phyloP scores from a whole-genome alignment of 768 basidiomycete species.

The Termitomyces sp. region DNA sequence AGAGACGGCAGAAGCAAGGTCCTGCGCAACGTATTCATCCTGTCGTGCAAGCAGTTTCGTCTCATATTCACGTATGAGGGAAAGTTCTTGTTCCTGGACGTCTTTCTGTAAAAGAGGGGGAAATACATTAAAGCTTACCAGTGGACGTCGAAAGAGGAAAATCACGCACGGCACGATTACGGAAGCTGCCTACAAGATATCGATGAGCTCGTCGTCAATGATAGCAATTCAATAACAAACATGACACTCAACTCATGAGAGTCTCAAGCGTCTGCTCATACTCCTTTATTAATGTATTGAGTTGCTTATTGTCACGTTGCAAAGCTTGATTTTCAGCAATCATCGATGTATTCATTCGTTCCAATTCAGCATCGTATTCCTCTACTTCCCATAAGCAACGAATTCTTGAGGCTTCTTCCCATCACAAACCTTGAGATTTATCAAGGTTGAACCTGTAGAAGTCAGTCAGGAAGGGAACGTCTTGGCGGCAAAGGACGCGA shows the following conservation, averaged over 20 bases:
- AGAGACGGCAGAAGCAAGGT: constrained; percentile 56
- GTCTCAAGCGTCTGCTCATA: constrained; percentile 95
- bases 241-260: constrained; percentile 64
- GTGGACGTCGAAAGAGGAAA: background rate
- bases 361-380: constrained; percentile 84
- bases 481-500: background rate
- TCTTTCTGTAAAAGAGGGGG: constrained; percentile 55
- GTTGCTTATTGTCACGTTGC: constrained; percentile 93
- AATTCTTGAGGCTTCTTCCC: background rate
- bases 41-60: constrained; percentile 72
- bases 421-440: constrained; percentile 66
- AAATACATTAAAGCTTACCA: background rate
- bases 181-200: constrained; percentile 47
- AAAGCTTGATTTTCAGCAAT: constrained; percentile 77
- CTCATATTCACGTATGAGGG: constrained; percentile 88
- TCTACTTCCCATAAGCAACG: constrained; percentile 43
- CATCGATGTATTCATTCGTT: constrained; percentile 80
- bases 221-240: background rate
- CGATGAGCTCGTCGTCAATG: constrained; percentile 1
- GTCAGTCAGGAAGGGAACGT: background rate
- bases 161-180: constrained; percentile 79
- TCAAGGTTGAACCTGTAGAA: constrained; percentile 76
- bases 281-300: constrained; percentile 86
- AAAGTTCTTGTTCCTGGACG: constrained; percentile 87
- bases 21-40: constrained; percentile 54